Evolutionary conservation across 202 grass and related monocot genomes (phyloP).

Genomic region (Brachypodium distachyon): DNA sequence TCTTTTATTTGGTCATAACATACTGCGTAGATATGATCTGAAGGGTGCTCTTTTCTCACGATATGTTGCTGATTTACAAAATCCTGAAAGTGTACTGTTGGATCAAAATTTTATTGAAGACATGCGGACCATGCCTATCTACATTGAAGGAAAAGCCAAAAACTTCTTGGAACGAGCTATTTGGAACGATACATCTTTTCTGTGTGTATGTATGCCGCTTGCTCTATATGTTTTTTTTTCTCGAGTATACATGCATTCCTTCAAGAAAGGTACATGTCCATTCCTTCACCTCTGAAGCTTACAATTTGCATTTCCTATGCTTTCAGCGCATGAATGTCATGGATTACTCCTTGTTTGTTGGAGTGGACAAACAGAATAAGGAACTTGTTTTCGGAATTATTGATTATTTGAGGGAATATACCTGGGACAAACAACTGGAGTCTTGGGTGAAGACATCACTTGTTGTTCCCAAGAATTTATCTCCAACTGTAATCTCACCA

Average conservation of each 20-base stretch:
- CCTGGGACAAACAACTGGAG: constrained; percentile 97
- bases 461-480: constrained; percentile 74
- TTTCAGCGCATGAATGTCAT: constrained; percentile 82
- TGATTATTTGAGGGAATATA: constrained; percentile 94
- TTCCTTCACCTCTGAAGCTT: constrained; percentile 5
- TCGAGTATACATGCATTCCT: neutral
- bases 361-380: constrained; percentile 74
- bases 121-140: constrained; percentile 76
- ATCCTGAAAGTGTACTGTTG: constrained; percentile 53
- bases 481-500: constrained; percentile 79
- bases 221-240: neutral
- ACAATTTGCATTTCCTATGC: constrained; percentile 9
- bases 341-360: constrained; percentile 90
- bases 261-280: neutral
- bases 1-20: constrained; percentile 71
- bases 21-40: constrained; percentile 81
- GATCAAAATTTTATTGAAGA: constrained; percentile 99
- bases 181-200: constrained; percentile 90
- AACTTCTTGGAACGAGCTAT: constrained; percentile 77
- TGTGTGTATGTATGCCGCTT: constrained; percentile 62
- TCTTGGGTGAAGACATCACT: constrained; percentile 92
- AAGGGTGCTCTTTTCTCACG: constrained; percentile 87
- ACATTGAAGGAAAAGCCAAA: constrained; percentile 75
- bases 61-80: constrained; percentile 47
- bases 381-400: constrained; percentile 93